Conservation (phyloP, 306 rosid genomes). For the Neltuma alba region DNA sequence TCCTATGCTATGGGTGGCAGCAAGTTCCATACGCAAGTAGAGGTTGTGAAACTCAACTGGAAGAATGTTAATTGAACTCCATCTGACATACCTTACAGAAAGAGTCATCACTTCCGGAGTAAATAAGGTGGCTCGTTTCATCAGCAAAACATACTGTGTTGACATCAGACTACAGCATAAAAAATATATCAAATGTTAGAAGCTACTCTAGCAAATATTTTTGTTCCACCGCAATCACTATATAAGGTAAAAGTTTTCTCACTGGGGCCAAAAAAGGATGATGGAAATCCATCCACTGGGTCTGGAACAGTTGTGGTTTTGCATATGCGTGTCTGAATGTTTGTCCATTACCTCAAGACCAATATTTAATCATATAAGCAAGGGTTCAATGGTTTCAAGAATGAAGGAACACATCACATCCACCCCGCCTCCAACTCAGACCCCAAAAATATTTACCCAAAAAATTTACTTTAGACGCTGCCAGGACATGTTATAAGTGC, state of each 20-base stretch:
- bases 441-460: not conserved
- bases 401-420: not conserved
- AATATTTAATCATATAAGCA: conserved; percentile 17
- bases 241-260: conserved; percentile 7
- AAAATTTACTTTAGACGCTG: not conserved
- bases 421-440: not conserved
- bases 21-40: conserved; percentile 19
- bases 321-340: not conserved
- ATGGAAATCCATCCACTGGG: conserved; percentile 12
- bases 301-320: not conserved
- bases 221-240: conserved; percentile 7
- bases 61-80: conserved; percentile 11
- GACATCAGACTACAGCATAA: conserved; percentile 76
- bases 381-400: conserved; percentile 11
- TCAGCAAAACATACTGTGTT: conserved; percentile 95
- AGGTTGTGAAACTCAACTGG: conserved; percentile 17
- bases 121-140: conserved; percentile 91
- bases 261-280: not conserved
- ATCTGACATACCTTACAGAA: conserved; percentile 76
- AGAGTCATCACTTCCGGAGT: conserved; percentile 97
- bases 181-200: conserved; percentile 36
- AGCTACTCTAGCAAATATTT: conserved; percentile 10
- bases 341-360: conserved; percentile 21
- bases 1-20: conserved; percentile 20
- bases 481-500: conserved; percentile 10